Base-by-base conservation (phyloP, 805 yeast species). In the Naumovozyma castellii region DNA sequence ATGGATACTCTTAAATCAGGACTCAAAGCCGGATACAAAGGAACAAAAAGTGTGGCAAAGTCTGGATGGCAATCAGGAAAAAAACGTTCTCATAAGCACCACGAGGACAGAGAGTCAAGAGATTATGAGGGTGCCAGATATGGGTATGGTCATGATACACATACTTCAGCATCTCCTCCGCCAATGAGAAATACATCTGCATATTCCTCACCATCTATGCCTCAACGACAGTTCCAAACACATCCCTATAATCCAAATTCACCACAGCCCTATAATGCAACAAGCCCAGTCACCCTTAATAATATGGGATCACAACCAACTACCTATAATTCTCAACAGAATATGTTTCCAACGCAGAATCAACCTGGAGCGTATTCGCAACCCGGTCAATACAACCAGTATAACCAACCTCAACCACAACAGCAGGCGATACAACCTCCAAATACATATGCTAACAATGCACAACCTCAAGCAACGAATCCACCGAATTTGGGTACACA, bases 1-100 rank as follows among this genome's bases (percentile, higher is more conserved):
- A 22, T 22, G 27, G 27, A 22, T 22, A 22, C 9, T 22, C 6
- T 22, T 22, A 22, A 22, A 10, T 22, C 27, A 6, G 27, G 27
- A 6, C 27, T 22, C 27, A 22, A 22, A 22, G 6, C 27, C 27
- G 53, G 65, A 6, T 60, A 49, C 43, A 53, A 53, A 31, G 69
- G 68, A 5, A 58, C 69, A 2, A 66, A 64, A 40, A 53, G 43
- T 14, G 66, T 60, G 1, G 61, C 66, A 14, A 65, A 65, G 41
- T 57, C 64, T 1, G 68, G 68, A 9, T 62, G 62, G 36, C 46
- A 56, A 18, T 63, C 66, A 1, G 61, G 61, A 2, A 62, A 63
- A 46, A 57, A 57, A 38, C 58, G 50, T 16, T 45, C 47, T 37
- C 44, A 51, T 34, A 50, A 45, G 9, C 35, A 40, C 12, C 33